Evolutionary conservation across 2,329 filamentous ascomycete species (phyloP).

Genomic region (Lasiodiplodia sp.): DNA sequence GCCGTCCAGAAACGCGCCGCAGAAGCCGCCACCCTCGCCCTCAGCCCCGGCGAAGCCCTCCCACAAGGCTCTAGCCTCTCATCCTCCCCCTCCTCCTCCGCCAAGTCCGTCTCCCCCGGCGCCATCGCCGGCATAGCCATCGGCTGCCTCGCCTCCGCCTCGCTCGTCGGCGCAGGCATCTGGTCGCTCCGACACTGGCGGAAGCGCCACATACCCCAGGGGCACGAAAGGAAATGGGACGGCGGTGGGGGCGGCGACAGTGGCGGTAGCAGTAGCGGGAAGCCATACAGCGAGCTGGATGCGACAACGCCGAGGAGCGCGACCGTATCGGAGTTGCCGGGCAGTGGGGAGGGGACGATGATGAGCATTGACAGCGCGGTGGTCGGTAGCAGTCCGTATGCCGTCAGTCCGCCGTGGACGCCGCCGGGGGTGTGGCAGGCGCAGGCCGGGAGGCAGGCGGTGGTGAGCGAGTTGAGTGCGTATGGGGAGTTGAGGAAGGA

Average conservation of each 20-base stretch:
- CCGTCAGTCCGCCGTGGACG: conserved; percentile 10
- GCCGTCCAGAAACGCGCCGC: conserved; percentile 38
- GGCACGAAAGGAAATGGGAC: too few relatives aligned
- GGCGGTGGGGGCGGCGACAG: too few relatives aligned
- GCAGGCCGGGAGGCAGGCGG: neutral
- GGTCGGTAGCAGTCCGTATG: neutral
- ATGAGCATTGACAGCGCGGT: neutral
- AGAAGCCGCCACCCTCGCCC: conserved; percentile 38
- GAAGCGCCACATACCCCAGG: neutral
- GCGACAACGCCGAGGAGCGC: neutral
- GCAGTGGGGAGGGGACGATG: neutral
- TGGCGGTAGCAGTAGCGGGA: neutral
- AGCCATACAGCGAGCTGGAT: neutral
- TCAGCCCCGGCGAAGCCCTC: conserved; percentile 45
- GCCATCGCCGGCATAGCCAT: conserved; percentile 63
- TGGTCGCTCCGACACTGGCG: conserved; percentile 39
- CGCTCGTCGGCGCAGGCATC: conserved; percentile 37
- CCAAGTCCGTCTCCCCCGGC: conserved; percentile 40
- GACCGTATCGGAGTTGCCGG: conserved; percentile 2
- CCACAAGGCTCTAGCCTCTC: conserved; percentile 35
- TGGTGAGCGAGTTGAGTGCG: conserved; percentile 23
- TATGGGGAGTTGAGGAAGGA: conserved; percentile 20
- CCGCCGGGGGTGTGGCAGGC: neutral
- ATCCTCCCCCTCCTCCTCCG: neutral
- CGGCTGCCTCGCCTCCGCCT: conserved; percentile 52